Evolutionary conservation across 106 monocot species (phyloP).

Genomic region (Phalaenopsis equestris): DNA sequence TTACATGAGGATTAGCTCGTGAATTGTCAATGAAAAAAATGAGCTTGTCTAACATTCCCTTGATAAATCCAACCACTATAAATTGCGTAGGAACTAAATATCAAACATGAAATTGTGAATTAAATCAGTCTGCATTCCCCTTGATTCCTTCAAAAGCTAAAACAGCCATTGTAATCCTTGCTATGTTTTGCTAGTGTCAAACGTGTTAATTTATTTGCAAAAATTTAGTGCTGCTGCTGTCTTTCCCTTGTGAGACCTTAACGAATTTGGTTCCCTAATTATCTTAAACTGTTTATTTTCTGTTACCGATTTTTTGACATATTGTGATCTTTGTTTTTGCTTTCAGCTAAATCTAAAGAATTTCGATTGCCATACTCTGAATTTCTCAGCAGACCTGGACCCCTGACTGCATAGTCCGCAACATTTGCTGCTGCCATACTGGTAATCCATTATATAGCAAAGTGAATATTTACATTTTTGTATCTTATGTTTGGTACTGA

Average conservation of each 20-base stretch:
- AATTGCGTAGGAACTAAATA: neutral
- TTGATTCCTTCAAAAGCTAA: neutral
- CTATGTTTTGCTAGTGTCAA: neutral
- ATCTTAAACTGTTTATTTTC: neutral
- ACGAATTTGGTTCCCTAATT: neutral
- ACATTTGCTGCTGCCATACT: neutral
- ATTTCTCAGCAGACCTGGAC: slow-evolving; percentile 43
- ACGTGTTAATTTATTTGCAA: neutral
- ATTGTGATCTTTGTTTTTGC: neutral
- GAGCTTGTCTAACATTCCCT: neutral
- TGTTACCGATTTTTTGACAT: neutral
- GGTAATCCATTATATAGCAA: neutral
- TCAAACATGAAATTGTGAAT: neutral
- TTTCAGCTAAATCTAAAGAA: slow-evolving; percentile 50
- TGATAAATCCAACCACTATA: neutral
- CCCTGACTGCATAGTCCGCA: neutral
- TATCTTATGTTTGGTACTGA: neutral
- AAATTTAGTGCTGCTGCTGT: neutral
- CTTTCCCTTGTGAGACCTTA: no score
- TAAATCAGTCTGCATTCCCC: neutral
- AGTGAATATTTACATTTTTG: neutral
- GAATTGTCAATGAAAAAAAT: neutral
- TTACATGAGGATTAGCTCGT: neutral
- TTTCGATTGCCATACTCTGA: slow-evolving; percentile 38
- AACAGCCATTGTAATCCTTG: neutral